phyloP scores from a whole-genome alignment of 768 basidiomycete species.

The Astraeus odoratus region DNA sequence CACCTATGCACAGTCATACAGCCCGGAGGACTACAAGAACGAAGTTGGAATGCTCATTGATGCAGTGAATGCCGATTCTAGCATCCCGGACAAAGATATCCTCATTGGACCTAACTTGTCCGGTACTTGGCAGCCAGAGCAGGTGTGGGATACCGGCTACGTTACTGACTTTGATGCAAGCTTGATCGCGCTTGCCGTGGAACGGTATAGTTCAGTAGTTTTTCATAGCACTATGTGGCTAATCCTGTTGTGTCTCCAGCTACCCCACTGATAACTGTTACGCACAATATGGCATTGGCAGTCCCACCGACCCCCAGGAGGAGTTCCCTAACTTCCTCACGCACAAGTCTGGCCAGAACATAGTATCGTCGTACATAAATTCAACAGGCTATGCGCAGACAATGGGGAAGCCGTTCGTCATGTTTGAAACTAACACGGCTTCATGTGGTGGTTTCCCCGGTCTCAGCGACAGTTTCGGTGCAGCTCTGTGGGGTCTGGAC shows the following conservation, averaged over 20 bases:
- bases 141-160: conserved; percentile 48
- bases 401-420: conserved; percentile 37
- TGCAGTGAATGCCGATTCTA: conserved; percentile 34
- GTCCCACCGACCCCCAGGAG: conserved; percentile 34
- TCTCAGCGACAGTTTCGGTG: conserved; percentile 53
- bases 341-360: conserved; percentile 42
- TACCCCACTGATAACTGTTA: conserved; percentile 61
- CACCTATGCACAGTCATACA: conserved; percentile 15
- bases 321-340: conserved; percentile 43
- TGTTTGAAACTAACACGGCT: conserved; percentile 55
- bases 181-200: conserved; percentile 43
- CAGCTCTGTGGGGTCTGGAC: conserved; percentile 47
- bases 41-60: conserved; percentile 46
- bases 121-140: conserved; percentile 44
- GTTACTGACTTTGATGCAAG: conserved; percentile 35
- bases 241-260: conserved; percentile 26
- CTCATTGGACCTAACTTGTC: conserved; percentile 64
- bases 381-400: conserved; percentile 37
- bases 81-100: conserved; percentile 35
- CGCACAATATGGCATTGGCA: conserved; percentile 39
- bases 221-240: neutral
- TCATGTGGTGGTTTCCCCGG: conserved; percentile 43
- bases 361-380: conserved; percentile 48
- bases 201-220: conserved; percentile 38
- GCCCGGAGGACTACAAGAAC: conserved; percentile 37